Conservation (phyloP, 768 basidiomycete species). For the Termitomyces titanicus region DNA sequence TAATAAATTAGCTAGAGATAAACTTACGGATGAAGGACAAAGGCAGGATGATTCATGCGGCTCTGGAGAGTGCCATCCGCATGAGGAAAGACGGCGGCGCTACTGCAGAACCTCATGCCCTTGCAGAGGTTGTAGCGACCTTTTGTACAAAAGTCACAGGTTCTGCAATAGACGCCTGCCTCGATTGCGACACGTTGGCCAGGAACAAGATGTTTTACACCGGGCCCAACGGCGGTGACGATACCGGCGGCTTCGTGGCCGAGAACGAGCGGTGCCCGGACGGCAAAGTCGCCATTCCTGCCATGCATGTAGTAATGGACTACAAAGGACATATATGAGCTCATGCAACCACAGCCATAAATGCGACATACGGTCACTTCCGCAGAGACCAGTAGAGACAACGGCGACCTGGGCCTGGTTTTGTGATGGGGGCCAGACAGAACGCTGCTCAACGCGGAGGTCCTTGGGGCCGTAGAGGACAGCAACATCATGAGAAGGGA, state of each 20-base stretch:
- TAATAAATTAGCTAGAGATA: slow-evolving; percentile 6
- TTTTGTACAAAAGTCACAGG: slow-evolving; percentile 63
- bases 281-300: slow-evolving; percentile 88
- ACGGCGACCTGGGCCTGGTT: slow-evolving; percentile 81
- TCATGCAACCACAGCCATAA: background rate
- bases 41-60: slow-evolving; percentile 84
- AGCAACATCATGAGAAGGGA: slow-evolving; percentile 61
- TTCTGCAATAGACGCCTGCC: slow-evolving; percentile 84
- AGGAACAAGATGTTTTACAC: slow-evolving; percentile 56
- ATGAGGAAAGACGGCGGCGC: slow-evolving; percentile 90
- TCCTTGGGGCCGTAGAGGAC: slow-evolving; percentile 85
- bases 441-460: slow-evolving; percentile 74
- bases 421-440: slow-evolving; percentile 64
- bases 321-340: slow-evolving; percentile 24
- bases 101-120: slow-evolving; percentile 83
- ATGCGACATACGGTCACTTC: slow-evolving; percentile 63
- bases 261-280: slow-evolving; percentile 83
- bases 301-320: slow-evolving; percentile 91
- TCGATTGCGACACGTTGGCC: slow-evolving; percentile 94
- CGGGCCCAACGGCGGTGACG: slow-evolving; percentile 78
- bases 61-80: slow-evolving; percentile 89
- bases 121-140: slow-evolving; percentile 95
- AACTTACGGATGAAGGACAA: slow-evolving; percentile 83
- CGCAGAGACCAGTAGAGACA: slow-evolving; percentile 86
- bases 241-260: slow-evolving; percentile 93